Evolutionary conservation across 345 rosid genomes (phyloP).

Genomic region (Ailanthus altissimus): DNA sequence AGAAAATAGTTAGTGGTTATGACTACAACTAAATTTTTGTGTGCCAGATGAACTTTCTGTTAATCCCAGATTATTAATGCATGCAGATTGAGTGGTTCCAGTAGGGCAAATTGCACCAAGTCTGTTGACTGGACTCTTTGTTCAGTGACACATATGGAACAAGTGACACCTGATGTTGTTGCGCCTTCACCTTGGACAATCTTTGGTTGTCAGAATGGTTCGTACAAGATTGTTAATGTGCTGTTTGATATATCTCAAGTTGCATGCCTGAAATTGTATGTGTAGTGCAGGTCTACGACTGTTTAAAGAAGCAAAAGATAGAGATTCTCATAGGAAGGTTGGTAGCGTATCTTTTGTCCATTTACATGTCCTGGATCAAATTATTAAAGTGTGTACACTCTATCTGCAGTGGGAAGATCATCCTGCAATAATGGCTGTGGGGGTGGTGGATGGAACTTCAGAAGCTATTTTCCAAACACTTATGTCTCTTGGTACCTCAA

Average conservation of each 20-base stretch:
- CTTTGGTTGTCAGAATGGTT: constrained; percentile 93
- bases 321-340: constrained; percentile 70
- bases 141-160: constrained; percentile 54
- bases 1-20: neutral
- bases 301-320: constrained; percentile 89
- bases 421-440: constrained; percentile 98
- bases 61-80: constrained; percentile 17
- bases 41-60: constrained; percentile 14
- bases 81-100: constrained; percentile 65
- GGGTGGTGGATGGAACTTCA: constrained; percentile 89
- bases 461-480: constrained; percentile 92
- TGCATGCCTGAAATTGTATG: constrained; percentile 24
- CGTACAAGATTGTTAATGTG: constrained; percentile 9
- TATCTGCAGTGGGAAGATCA: constrained; percentile 84
- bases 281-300: constrained; percentile 73
- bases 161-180: constrained; percentile 73
- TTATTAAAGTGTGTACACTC: constrained; percentile 3
- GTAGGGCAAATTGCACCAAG: constrained; percentile 39
- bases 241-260: constrained; percentile 11
- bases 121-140: constrained; percentile 79
- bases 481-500: constrained; percentile 92
- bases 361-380: constrained; percentile 12
- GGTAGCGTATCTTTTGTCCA: constrained; percentile 27
- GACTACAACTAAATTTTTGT: constrained; percentile 12
- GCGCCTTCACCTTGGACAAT: constrained; percentile 97